A percentile compares a stretch with the other conserved stretches of the same genome.
Evolutionary conservation across 1,284 basidiomycete genomes (phyloP).

Genomic region (Trametes versicolor): DNA sequence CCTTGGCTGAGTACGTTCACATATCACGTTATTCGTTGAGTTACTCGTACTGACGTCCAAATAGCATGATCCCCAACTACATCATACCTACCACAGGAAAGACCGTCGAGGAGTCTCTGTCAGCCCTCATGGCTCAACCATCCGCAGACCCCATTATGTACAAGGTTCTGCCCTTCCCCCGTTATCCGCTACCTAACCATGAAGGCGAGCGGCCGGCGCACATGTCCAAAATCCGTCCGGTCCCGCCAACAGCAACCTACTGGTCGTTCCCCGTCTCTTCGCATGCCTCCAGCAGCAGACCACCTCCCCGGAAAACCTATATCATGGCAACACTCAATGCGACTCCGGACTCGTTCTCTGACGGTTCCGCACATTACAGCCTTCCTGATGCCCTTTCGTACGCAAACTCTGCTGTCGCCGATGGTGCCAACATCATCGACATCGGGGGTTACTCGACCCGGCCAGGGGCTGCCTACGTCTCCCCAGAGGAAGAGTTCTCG

Average conservation of each 20-base stretch:
- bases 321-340: constrained; percentile 96
- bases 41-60: background rate
- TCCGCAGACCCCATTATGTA: constrained; percentile 58
- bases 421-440: constrained; percentile 86
- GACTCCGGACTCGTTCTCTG: constrained; percentile 98
- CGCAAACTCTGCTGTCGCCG: constrained; percentile 52
- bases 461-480: constrained; percentile 78
- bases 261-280: constrained; percentile 58
- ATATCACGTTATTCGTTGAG: background rate
- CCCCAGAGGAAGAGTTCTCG: constrained; percentile 76
- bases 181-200: constrained; percentile 50
- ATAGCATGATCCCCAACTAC: constrained; percentile 77
- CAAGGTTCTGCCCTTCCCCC: constrained; percentile 74
- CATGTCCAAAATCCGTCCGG: constrained; percentile 30
- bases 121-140: constrained; percentile 47
- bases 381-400: constrained; percentile 62
- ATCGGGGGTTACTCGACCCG: constrained; percentile 95
- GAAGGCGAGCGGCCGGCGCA: constrained; percentile 23
- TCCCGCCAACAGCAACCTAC: constrained; percentile 61
- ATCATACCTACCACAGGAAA: constrained; percentile 67
- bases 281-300: constrained; percentile 33
- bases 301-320: constrained; percentile 57
- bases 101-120: constrained; percentile 59
- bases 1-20: constrained; percentile 81
- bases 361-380: constrained; percentile 74